These are phyloP conservation scores for Cladosporium sp. DNA, from an alignment of 2,329 filamentous ascomycete genomes.

Conservation along the genomic window DNA sequence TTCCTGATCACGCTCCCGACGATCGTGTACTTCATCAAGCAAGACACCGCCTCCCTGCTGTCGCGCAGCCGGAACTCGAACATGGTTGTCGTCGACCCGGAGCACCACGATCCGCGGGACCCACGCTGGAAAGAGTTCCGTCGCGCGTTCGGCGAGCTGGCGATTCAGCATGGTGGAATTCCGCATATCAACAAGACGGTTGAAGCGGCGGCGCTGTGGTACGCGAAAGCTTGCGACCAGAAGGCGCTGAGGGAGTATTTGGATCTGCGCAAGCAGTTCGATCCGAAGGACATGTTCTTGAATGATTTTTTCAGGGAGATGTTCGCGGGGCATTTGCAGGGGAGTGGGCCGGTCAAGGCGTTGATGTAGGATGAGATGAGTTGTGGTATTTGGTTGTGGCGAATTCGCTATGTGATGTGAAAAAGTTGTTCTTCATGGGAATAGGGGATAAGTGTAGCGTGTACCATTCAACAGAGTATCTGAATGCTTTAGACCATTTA, in stretches of 20 bases:
- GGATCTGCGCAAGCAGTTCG: slow-evolving; percentile 13
- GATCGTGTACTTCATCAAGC: slow-evolving; percentile 23
- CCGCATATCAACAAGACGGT: slow-evolving; percentile 24
- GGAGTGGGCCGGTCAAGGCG: not conserved
- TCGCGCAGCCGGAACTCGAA: slow-evolving; percentile 17
- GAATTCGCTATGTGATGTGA: not conserved
- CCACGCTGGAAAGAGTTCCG: slow-evolving; percentile 21
- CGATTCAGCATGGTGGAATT: slow-evolving; percentile 22
- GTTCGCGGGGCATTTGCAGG: slow-evolving; percentile 6
- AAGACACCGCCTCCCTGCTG: slow-evolving; percentile 8
- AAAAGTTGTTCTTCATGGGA: not conserved
- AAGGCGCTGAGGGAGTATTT: slow-evolving; percentile 16
- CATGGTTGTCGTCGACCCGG: slow-evolving; percentile 22
- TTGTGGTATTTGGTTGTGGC: not conserved
- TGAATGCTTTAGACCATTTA: not conserved
- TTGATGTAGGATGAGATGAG: not conserved
- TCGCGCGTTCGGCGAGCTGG: slow-evolving; percentile 17
- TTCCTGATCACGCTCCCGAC: slow-evolving; percentile 21
- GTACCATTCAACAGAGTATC: not conserved
- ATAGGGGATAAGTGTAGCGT: not conserved
- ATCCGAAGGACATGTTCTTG: slow-evolving; percentile 20
- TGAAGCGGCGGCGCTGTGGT: slow-evolving; percentile 16
- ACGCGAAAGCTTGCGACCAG: slow-evolving; percentile 22
- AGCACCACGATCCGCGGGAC: slow-evolving; percentile 18
- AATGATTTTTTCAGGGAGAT: slow-evolving; percentile 21